Evolutionary conservation across 2,329 filamentous ascomycete genomes (phyloP), one percentile per base, ranked within the genome.

Genomic region (Ophiocordyceps camponoti-rufipedis): DNA sequence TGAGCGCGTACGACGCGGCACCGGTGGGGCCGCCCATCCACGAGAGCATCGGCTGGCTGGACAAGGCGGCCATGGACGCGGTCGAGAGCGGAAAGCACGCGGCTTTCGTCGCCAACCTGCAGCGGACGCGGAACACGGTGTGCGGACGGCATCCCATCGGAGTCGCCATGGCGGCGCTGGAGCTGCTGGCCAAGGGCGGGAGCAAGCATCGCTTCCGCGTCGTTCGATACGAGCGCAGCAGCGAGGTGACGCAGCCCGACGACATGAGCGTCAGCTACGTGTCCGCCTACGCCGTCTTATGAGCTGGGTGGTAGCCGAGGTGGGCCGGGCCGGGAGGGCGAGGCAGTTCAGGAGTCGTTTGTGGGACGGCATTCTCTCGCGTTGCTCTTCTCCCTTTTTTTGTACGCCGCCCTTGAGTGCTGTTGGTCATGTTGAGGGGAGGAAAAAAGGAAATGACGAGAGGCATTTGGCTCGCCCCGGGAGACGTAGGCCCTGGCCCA

Each of bases 261-360:
- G 85, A 94, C 51, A 91, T 80, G 52, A 95, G 88, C 53, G 91
- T 98, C 44, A 95, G 88, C 64, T 98, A 98, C 62, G 87, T 85
- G 3, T 89, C 88, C 58, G 91, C 87, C 4, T 94, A 91, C 69
- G 86, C 88, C 9, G 70, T 88, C 14, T 57, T 87, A 32, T 87
- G 44, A 47, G 40, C 19, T 11, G 10, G 18, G 18, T 11, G 29
- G 29, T 10, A 31, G 29, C 29, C 9, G 29, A 39, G 35, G 35
- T n/a, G 35, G 18, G 18, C 35, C 14, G 18, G 35, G 35, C 18
- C 14, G 14, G 18, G 35, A 39, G 35, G 40, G 19, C 12, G 13
- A 42, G 28, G 9, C 19, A 23, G 19, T 14, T 18, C 19, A 23
- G 19, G 19, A 28, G 19, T 42, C 40, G 28, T 42, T 29, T 28